phyloP scores from a whole-genome alignment of 2,329 filamentous ascomycete species.

The Apiospora kogelbergensis region DNA sequence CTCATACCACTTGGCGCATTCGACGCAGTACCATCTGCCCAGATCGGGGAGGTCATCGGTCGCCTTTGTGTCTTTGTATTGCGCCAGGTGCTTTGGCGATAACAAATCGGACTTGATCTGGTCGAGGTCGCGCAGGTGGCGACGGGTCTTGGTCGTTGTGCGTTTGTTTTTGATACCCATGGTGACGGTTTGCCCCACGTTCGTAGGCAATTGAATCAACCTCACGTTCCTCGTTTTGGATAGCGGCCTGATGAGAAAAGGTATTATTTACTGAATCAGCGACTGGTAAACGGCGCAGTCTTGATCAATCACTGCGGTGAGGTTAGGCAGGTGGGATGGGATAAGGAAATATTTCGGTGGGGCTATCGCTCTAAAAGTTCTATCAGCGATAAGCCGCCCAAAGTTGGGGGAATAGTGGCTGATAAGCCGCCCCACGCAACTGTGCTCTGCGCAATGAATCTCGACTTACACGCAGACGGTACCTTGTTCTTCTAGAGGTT shows the following conservation, averaged over 20 bases:
- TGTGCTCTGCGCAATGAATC: rapidly evolving
- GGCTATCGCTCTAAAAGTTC: conserved; percentile 5
- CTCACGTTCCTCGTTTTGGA: background rate
- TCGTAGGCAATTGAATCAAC: background rate
- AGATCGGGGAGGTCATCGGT: conserved; percentile 85
- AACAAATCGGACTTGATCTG: conserved; percentile 83
- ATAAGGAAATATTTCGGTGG: conserved; percentile 8
- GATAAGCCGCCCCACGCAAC: background rate
- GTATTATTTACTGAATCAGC: background rate
- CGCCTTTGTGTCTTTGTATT: conserved; percentile 77
- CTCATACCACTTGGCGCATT: conserved; percentile 97
- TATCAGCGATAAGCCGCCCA: conserved; percentile 1
- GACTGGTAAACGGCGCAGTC: background rate
- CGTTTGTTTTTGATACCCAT: conserved; percentile 71
- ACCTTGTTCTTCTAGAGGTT: too few relatives aligned
- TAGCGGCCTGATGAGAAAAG: background rate
- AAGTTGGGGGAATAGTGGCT: background rate
- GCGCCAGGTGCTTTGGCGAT: conserved; percentile 75
- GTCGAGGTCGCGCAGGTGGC: conserved; percentile 80
- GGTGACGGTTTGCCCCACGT: conserved; percentile 21
- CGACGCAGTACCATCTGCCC: conserved; percentile 82
- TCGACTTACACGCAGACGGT: background rate
- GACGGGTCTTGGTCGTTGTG: conserved; percentile 73
- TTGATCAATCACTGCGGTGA: background rate
- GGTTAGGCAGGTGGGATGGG: background rate